Base-by-base conservation (phyloP, 352 stramenopile species). In the Pythium graminicola region DNA sequence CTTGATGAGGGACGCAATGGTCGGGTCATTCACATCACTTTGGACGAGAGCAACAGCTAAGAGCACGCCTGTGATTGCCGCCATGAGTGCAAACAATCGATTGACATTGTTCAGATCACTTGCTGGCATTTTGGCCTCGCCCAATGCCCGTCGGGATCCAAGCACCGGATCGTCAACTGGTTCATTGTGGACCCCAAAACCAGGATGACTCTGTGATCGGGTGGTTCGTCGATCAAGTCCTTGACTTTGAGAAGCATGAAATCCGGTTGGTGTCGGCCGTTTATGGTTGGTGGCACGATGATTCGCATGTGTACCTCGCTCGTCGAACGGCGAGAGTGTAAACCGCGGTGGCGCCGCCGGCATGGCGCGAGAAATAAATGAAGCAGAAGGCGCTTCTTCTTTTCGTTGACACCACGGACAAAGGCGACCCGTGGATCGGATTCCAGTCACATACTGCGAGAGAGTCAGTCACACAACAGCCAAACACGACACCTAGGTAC, bases 31-130 rank as follows among this genome's bases (percentile, higher is more conserved):
- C 23, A 52, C 50, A 27, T 56, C 41, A 4, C 54, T 57, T 38
- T 70, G 62, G 10, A 62, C 29, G 26, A 73, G n/a, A 27, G 54
- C 36, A 17, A 64, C 14, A 13, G 58, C 50, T 20, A 72, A 27
- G 22, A 69, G 32, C 16, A 79, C 22, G 16, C 67, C 62, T 13
- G 63, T 16, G 10, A 52, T 13, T 11, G 17, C 32, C 11, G 39
- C 57, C n/a, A 51, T n/a, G 6, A 56, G n/a, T 13, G 53, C 50
- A 40, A 52, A 52, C 5, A 51, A 24, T 6, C 45, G 50, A 31
- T 60, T 56, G 9, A 65, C 50, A 33, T 65, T 60, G 50, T 60
- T 42, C 20, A 65, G 39, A 31, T 65, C 57, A 31, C 44, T 65
- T 11, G 57, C 50, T 1, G 44, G 42, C 43, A 64, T 31, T 19